Evolutionary conservation across 1,139 yeast genomes (phyloP), one percentile per base, ranked within the genome.

Genomic region (Candida anutae): DNA sequence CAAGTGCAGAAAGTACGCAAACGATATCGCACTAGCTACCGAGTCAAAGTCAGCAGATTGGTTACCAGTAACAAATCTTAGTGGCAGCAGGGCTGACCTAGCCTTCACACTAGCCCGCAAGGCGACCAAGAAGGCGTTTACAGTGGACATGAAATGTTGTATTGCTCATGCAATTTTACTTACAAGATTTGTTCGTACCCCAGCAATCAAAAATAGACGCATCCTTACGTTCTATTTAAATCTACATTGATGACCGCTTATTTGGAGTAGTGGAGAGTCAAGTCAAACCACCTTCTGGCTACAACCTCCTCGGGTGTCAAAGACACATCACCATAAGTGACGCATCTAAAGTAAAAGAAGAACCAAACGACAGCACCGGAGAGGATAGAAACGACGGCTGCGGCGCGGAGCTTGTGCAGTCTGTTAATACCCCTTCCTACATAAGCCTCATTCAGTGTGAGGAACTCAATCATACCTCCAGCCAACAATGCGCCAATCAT

Each of bases 11-110:
- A 78, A 64, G 46, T 74, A 83, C 0, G 95, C 77, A 43, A 74
- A 81, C 2, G 82, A 46, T 5, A 90, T 58, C 1, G 95, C 80
- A 35, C 80, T 68, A 1, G 83, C 69, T 22, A 87, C 81, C 1
- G 96, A 87, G 51, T 88, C 98, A 56, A 88, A 59, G 52, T 88
- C 95, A 15, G 74, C 72, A 1, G 94, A 74, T 46, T 85, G 94
- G 47, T 88, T 88, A 1, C 97, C 96, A 0, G 85, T 65, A 1
- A 83, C 94, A 23, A 84, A 54, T 21, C 50, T 44, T 22, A 61
- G 42, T 17, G 59, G 56, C 3, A 19, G 6, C 8, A 31, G 29
- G 11, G 42, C 20, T 5, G 40, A 21, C 1, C 34, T 37, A 10
- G 43, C 21, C 5, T 43, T 45, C 12, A 53, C 27, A 18, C 39